Evolutionary conservation across 2,329 filamentous ascomycete species (phyloP), one percentile per base, ranked within the genome.

Genomic region (Penicillium decumbens): DNA sequence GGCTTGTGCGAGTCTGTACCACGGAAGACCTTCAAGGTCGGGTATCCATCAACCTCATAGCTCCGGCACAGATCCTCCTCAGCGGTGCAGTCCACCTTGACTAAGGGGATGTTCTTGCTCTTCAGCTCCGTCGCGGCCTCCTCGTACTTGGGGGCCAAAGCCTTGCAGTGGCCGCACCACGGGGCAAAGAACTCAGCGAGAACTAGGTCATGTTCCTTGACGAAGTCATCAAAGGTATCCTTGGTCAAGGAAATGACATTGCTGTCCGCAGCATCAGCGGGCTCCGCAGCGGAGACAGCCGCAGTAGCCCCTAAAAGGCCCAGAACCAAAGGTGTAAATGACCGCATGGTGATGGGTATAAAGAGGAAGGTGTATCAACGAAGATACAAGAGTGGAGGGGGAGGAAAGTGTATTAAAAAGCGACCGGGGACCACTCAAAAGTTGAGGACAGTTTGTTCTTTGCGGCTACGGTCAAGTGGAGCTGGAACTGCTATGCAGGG

Each of bases 151-250:
- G 75, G 75, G 29, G 74, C 93, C 60, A 98, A 88, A 53, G 92
- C 92, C 81, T 98, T 97, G 87, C 92, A 97, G 81, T 97, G 92
- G 60, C 91, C 92, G 63, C 88, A 95, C 91, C 92, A 95, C 63
- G 92, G 91, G 61, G 92, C 92, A 72, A 89, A 96, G 83, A 96
- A 98, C 78, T 98, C 91, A 64, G 90, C 90, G 55, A 98, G 85
- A 47, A 96, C 92, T 50, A 98, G 81, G 64, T 89, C 84, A 72
- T 97, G 87, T 63, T 83, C 75, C 71, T 86, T 86, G 68, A 98
- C 77, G 73, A 96, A 98, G 54, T 85, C 81, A 61, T 87, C 80
- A 72, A 98, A 98, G 59, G 81, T 89, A 68, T 92, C 89, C 72
- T 85, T 85, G 73, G 87, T 95, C 59, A 98, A 79, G 61, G 89